Base-by-base conservation (phyloP, 2,329 filamentous ascomycete species). In the Plectosphaerella cucumerina region DNA sequence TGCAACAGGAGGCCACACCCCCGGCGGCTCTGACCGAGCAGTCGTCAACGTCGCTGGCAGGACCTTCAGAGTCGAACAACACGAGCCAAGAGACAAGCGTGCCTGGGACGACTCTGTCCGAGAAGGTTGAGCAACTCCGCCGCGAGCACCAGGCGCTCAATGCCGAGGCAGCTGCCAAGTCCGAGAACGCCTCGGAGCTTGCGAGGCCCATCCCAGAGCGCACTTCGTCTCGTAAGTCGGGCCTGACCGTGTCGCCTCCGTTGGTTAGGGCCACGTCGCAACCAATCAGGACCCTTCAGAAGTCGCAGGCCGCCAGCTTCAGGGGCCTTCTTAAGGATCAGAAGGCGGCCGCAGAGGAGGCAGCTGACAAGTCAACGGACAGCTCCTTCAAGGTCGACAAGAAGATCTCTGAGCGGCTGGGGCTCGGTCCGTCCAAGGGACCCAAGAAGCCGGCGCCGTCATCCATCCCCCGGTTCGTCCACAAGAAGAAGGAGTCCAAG, bases 381-480 rank as follows among this genome's bases (percentile, higher is more conserved):
- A 69, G 70, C 9, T 68, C 72, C 20, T 57, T 68, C 50, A 80
- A 77, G 58, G 70, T 70, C 33, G 89, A 96, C 55, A 93, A 89
- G 68, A 90, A 89, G 60, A 74, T 96, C 50, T 83, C 83, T 14
- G 90, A 90, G 57, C 83, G 86, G 50, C 72, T 91, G 12, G 85
- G 84, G 1, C 69, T 93, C 2, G 77, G 76, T 23, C 75, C 82
- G 4, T 70, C 89, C 51, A 93, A 91, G 62, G 69, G 68, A 18
- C 69, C 75, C 52, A 70, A 77, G 22, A 85, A 84, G 60, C 74
- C 73, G 3, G 70, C 76, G n/a, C 47, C 37, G 22, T 97, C 94
- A 1, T 79, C 93, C 41, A 97, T 99, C 53, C 92, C 92, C 23
- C 84, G 94, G 31, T 94, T 94, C 22, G 83, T 96, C 23, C 84